Conservation (phyloP, 2,329 filamentous ascomycete genomes). For the Sphaerulina populicola region DNA sequence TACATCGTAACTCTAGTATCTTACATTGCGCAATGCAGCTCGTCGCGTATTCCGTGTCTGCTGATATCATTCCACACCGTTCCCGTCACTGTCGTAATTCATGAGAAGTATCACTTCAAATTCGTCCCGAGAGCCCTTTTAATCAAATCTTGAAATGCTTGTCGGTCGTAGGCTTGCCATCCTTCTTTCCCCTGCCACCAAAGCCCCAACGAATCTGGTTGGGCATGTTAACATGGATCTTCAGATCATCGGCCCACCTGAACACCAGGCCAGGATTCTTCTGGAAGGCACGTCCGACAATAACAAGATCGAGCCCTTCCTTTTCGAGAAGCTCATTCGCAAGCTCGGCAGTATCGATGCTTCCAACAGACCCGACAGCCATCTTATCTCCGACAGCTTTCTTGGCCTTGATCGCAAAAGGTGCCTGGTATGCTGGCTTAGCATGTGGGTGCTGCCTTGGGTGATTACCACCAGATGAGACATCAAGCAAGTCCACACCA, state of each 20-base stretch:
- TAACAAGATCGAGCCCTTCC: conserved; percentile 55
- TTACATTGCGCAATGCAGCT: too few species aligned
- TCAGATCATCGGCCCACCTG: conserved; percentile 62
- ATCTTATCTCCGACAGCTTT: conserved; percentile 63
- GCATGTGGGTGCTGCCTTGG: conserved; percentile 47
- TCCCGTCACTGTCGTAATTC: neutral
- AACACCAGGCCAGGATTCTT: conserved; percentile 50
- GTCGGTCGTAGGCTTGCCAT: conserved; percentile 20
- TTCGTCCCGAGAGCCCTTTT: conserved; percentile 3
- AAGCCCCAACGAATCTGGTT: conserved; percentile 61
- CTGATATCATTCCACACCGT: neutral
- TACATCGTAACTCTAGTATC: too few species aligned
- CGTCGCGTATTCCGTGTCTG: neutral
- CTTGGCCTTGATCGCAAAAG: conserved; percentile 64
- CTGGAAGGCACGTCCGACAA: conserved; percentile 68
- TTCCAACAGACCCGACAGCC: conserved; percentile 65
- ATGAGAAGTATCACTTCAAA: neutral
- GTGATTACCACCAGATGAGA: conserved; percentile 68
- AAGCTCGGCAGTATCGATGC: conserved; percentile 60
- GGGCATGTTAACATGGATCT: conserved; percentile 62
- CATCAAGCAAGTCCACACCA: conserved; percentile 76
- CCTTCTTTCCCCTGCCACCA: conserved; percentile 39
- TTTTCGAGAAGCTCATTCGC: conserved; percentile 53
- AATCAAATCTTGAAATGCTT: conserved; percentile 5
- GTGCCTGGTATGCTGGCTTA: conserved; percentile 63